Base-by-base conservation (phyloP, 202 grass and related monocot species). In the Digitaria exilis region DNA sequence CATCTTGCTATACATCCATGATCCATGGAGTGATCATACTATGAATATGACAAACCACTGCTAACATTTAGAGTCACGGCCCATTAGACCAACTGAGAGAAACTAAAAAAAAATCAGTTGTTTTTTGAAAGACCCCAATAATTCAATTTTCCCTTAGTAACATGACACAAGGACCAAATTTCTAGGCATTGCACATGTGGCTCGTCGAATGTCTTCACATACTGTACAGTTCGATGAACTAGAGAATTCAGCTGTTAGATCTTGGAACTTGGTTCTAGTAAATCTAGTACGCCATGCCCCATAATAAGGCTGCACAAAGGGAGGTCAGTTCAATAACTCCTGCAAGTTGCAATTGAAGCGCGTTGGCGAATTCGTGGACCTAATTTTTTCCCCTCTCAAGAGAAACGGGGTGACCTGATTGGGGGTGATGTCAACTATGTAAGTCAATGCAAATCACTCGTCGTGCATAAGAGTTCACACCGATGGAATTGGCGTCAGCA, bases 171-270 rank as follows among this genome's bases (percentile, higher is more conserved):
- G 26, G n/a, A 37, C 25, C n/a, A 65, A 56, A 41, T 83, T 30
- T 13, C 6, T 18, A 57, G 16, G 11, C 29, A 67, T 2, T 83
- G 34, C 10, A 57, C 18, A 25, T 7, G 34, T 42, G 31, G 34
- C 14, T 26, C 32, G 56, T 18, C 32, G 18, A 57, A 30, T 57
- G 37, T 50, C 72, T n/a, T 54, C 32, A 11, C 6, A 25, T 21
- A n/a, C n/a, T n/a, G n/a, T n/a, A 51, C 24, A 80, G 15, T 57
- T 17, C 39, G 32, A 60, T 5, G 6, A 48, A 60, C 12, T 31
- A 56, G 19, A 5, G 21, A 80, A 67, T 76, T 62, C 22, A 68
- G 11, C 22, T 42, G 68, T 67, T 14, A 80, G 68, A 67, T 84
- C 81, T 74, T 30, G 13, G 67, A 79, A 77, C 32, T 34, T 8